Conservation (phyloP, 192 early-diverging fungal genomes). For the Diversispora eburnea region DNA sequence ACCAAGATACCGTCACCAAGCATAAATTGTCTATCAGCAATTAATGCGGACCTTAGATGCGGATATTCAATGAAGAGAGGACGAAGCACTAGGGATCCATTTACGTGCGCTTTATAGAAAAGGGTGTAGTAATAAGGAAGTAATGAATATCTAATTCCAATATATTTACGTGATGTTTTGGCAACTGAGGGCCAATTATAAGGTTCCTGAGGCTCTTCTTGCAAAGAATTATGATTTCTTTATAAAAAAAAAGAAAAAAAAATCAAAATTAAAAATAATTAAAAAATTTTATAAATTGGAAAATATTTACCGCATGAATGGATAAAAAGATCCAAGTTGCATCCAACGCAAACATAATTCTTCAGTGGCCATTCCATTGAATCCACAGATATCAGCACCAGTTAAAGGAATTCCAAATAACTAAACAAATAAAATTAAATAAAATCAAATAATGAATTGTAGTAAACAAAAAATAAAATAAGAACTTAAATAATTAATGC, state of each 20-base stretch:
- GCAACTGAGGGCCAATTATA: conserved; percentile 60
- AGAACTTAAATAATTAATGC: neutral
- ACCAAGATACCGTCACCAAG: conserved; percentile 56
- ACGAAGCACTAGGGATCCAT: conserved; percentile 53
- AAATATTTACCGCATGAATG: conserved; percentile 36
- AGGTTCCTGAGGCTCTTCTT: conserved; percentile 53
- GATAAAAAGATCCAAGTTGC: conserved; percentile 61
- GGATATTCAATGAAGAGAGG: conserved; percentile 57
- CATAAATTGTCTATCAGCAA: conserved; percentile 58
- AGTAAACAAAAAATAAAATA: neutral
- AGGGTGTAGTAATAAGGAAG: conserved; percentile 63
- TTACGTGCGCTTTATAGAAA: conserved; percentile 45
- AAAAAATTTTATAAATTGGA: neutral
- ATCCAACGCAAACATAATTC: conserved; percentile 68
- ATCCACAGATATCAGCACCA: conserved; percentile 73
- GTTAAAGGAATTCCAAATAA: conserved; percentile 69
- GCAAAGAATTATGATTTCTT: conserved; percentile 60
- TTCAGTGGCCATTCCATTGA: conserved; percentile 53
- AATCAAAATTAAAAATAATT: neutral
- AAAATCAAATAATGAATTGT: neutral
- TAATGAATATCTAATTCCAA: conserved; percentile 58
- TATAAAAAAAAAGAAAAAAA: neutral
- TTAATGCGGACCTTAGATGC: conserved; percentile 22
- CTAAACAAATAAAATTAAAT: neutral
- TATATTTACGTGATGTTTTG: conserved; percentile 48